Evolutionary conservation across 208 protist genomes (phyloP), one percentile per base, ranked within the genome.

Genomic region (Naegleria lovaniensis): DNA sequence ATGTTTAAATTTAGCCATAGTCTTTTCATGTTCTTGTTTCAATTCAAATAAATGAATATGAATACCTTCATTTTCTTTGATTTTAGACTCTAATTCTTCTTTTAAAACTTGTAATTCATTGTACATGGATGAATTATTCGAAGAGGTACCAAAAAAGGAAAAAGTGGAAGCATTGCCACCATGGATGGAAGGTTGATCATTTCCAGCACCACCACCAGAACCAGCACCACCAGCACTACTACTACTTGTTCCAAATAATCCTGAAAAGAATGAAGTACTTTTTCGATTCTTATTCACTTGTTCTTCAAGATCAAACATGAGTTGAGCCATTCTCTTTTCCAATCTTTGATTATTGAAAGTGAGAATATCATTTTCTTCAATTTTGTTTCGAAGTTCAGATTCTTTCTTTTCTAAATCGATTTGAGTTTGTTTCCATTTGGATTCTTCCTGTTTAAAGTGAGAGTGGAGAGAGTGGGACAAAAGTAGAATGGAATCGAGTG

Each of bases 41-140:
- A 88, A 39, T 88, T 88, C 85, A 58, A 88, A 88, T 58, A 48
- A 58, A 40, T 88, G 41, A 88, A 88, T 88, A 29, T 88, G 85
- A 29, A 88, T 38, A 7, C 25, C 9, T 88, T 88, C 85, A 58
- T 88, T 88, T 58, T 88, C 85, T 58, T 88, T 48, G 16, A 88
- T 88, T 88, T 88, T 88, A 36, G 22, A n/a, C 38, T 88, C 41
- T 36, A 88, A 29, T 13, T 88, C 85, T 38, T 88, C 85, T 39
- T 39, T 48, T 16, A 58, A 4, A 38, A 88, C 41, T 88, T 88
- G 41, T 38, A 88, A 16, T 33, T 88, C 41, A 25, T 55, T 88
- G 9, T 88, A 36, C 4, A 59, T n/a, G n/a, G 38, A n/a, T 87
- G 5, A 39, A 0, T 88, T 29, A 36, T 6, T 58, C 29, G 0